Evolutionary conservation across 192 early-diverging fungal genomes (phyloP).

Genomic region (Coemansia sp.): DNA sequence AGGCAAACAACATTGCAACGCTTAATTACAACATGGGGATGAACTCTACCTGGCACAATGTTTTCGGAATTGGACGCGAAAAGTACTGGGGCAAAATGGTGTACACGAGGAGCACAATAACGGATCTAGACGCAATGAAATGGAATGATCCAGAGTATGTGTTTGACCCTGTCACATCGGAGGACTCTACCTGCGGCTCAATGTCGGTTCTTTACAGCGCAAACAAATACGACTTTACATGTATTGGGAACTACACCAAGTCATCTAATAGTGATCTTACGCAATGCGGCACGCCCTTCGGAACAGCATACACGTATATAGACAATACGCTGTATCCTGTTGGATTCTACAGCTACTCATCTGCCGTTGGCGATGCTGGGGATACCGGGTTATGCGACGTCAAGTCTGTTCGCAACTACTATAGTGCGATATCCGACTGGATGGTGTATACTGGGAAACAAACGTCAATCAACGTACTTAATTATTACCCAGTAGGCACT

Average conservation of each 20-base stretch:
- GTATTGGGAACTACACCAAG: neutral
- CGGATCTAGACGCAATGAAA: slow-evolving; percentile 4
- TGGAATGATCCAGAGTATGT: slow-evolving; percentile 15
- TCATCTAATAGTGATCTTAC: neutral
- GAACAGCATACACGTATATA: slow-evolving; percentile 12
- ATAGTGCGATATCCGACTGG: slow-evolving; percentile 23
- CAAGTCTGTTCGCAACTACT: slow-evolving; percentile 20
- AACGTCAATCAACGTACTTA: neutral
- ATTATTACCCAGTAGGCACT: neutral
- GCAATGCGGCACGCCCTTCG: slow-evolving; percentile 17
- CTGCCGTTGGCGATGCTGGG: slow-evolving; percentile 6
- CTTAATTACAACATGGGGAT: slow-evolving; percentile 17
- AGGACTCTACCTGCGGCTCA: slow-evolving; percentile 6
- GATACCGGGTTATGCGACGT: slow-evolving; percentile 16
- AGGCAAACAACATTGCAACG: slow-evolving; percentile 38
- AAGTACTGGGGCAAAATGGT: slow-evolving; percentile 12
- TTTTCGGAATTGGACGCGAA: slow-evolving; percentile 1
- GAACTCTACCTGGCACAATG: slow-evolving; percentile 16
- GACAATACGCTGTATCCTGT: slow-evolving; percentile 16
- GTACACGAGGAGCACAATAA: slow-evolving; percentile 18
- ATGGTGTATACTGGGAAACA: slow-evolving; percentile 15
- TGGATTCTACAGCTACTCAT: slow-evolving; percentile 30
- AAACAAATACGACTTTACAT: slow-evolving; percentile 18
- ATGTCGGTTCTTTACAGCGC: slow-evolving; percentile 20
- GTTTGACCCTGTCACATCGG: neutral